These are phyloP conservation scores for Nakataea oryzae DNA, from an alignment of 2,329 filamentous ascomycete genomes.

Conservation along the genomic window DNA sequence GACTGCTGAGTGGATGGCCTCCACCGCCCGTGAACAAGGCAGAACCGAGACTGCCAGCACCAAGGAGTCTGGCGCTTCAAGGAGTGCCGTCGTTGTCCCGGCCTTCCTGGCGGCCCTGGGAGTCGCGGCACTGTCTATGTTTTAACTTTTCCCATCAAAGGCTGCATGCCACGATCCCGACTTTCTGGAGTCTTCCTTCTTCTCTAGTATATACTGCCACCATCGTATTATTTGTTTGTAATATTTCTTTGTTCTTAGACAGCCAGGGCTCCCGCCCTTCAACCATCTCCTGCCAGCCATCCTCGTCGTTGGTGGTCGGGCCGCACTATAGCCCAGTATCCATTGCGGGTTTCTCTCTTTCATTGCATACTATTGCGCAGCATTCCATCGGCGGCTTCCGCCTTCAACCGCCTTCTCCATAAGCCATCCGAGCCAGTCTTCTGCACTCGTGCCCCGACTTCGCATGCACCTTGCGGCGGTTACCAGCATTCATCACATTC, in stretches of 20 bases:
- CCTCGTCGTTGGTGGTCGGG: too few species aligned
- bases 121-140: neutral
- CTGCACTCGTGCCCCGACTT: neutral
- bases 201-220: neutral
- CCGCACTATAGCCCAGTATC: too few species aligned
- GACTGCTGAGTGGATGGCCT: constrained; percentile 9
- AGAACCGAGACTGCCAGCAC: too few species aligned
- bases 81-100: neutral
- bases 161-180: neutral
- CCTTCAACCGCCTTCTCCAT: neutral
- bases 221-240: neutral
- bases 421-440: neutral
- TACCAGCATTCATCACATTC: neutral
- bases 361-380: neutral
- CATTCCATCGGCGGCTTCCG: neutral
- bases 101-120: neutral
- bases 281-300: too few species aligned
- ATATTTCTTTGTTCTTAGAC: neutral
- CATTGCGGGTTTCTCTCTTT: too few species aligned
- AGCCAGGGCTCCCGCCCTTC: neutral
- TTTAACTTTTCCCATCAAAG: neutral
- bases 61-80: neutral
- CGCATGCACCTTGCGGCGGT: neutral
- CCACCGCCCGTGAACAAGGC: neutral
- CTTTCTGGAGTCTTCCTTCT: neutral